Base-by-base conservation (phyloP, 805 yeast species). In the Barnettozyma wickerhamii region DNA sequence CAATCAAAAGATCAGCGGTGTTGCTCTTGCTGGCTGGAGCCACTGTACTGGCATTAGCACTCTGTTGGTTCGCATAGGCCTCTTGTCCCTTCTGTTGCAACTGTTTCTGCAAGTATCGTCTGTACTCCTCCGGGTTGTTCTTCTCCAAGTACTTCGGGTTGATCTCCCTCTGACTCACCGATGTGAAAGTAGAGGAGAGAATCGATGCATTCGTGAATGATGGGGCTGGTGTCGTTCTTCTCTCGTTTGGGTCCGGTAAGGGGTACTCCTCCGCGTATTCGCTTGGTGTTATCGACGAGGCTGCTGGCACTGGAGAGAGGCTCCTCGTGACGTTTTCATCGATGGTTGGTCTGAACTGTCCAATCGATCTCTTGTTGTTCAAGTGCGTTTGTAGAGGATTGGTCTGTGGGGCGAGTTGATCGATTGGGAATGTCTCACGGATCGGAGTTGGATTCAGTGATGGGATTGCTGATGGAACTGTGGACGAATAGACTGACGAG, bases 151-250 rank as follows among this genome's bases (percentile, higher is more conserved):
- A 79, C 27, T 63, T 64, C 14, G 84, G 85, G 49, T 84, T 84
- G 15, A 78, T 69, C 12, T 80, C 89, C 55, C 91, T 66, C 60
- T 84, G 91, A 6, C 89, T 81, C 3, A 84, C 85, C 35, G 87
- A 78, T 1, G 93, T 84, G 59, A 84, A 81, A 47, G 79, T 81
- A 0, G 91, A 82, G 1, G 65, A 56, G 2, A 50, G 41, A 20
- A 57, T 41, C 6, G 64, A 56, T n/a, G 51, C 63, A 39, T 55
- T 51, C 2, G 66, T 49, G 47, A 66, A 56, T 10, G 56, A 52
- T 7, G 66, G 63, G 7, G 55, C 52, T 6, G 55, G 58, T 7
- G 58, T 60, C 4, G 51, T 19, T 33, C 62, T 45, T 30, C 42
- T 48, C 13, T 49, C 53, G 13, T 47, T 38, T 26, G 60, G 55